phyloP scores from a whole-genome alignment of 148 eudicot species.

The Camellia granthamiana region DNA sequence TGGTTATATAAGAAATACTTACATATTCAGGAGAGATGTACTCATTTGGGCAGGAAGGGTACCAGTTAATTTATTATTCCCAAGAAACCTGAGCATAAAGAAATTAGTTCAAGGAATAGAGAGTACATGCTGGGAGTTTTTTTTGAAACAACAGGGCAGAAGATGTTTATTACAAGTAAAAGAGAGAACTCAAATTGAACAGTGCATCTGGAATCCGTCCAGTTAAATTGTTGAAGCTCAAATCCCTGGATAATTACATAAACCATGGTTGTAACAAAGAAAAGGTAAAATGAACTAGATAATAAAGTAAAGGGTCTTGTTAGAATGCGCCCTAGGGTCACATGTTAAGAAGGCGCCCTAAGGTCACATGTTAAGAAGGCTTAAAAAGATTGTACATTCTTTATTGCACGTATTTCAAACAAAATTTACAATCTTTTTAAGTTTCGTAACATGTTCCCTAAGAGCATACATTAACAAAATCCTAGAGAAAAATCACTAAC shows the following conservation, averaged over 20 bases:
- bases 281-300: background rate
- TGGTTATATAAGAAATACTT: conserved; percentile 23
- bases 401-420: too few relatives aligned
- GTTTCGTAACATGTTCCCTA: too few relatives aligned
- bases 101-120: conserved; percentile 9
- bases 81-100: conserved; percentile 62
- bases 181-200: conserved; percentile 54
- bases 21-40: conserved; percentile 58
- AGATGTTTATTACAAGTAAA: conserved; percentile 48
- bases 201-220: conserved; percentile 68
- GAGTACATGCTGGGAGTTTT: background rate
- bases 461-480: too few relatives aligned
- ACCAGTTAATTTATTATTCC: conserved; percentile 68
- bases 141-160: conserved; percentile 6
- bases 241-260: conserved; percentile 54
- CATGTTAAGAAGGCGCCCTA: too few relatives aligned
- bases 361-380: too few relatives aligned
- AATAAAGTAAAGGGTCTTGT: too few relatives aligned
- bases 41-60: conserved; percentile 56
- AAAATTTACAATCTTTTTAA: too few relatives aligned
- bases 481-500: background rate
- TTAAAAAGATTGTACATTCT: too few relatives aligned
- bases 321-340: too few relatives aligned
- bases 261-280: background rate
- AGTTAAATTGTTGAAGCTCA: conserved; percentile 80